These are phyloP conservation scores for Thermomucor indicae-seudaticae DNA, from an alignment of 371 early-diverging fungal genomes.

Conservation along the genomic window DNA sequence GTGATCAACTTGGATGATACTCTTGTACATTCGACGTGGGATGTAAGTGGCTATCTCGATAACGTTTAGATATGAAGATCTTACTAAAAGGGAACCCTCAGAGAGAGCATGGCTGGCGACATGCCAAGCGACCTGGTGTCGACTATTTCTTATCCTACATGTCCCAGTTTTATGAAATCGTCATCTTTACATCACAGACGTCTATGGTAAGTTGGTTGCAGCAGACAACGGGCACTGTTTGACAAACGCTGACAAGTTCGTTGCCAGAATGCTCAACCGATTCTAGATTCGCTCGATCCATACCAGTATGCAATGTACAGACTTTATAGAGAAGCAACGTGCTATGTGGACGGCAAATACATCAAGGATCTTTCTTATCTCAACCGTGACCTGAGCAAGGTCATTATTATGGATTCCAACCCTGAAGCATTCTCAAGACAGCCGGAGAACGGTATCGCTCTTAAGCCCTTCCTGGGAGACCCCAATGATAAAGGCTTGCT, in stretches of 20 bases:
- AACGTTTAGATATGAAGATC: conserved; percentile 4
- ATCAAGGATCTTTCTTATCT: conserved; percentile 89
- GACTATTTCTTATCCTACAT: conserved; percentile 92
- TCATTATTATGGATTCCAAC: conserved; percentile 90
- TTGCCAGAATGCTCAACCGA: conserved; percentile 69
- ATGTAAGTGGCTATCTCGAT: conserved; percentile 51
- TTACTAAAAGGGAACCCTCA: conserved; percentile 13
- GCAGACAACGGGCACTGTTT: not conserved
- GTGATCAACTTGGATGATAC: conserved; percentile 92
- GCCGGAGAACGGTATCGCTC: conserved; percentile 85
- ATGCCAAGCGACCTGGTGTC: conserved; percentile 92
- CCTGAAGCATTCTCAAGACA: conserved; percentile 78
- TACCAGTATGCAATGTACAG: conserved; percentile 80
- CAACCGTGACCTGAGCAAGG: conserved; percentile 90
- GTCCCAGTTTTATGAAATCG: conserved; percentile 90
- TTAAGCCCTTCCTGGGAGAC: conserved; percentile 87
- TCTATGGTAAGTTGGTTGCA: conserved; percentile 40
- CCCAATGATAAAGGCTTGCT: conserved; percentile 76
- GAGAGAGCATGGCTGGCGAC: conserved; percentile 90
- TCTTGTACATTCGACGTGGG: conserved; percentile 90
- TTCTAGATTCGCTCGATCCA: conserved; percentile 89
- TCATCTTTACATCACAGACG: conserved; percentile 87
- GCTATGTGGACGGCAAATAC: conserved; percentile 79
- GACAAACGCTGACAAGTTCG: not conserved
- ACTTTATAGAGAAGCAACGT: conserved; percentile 87